A percentile compares a stretch with the other conserved stretches of the same genome.
Evolutionary conservation across 129 eudicot species (phyloP).

Genomic region (Centaurea solstitialis): DNA sequence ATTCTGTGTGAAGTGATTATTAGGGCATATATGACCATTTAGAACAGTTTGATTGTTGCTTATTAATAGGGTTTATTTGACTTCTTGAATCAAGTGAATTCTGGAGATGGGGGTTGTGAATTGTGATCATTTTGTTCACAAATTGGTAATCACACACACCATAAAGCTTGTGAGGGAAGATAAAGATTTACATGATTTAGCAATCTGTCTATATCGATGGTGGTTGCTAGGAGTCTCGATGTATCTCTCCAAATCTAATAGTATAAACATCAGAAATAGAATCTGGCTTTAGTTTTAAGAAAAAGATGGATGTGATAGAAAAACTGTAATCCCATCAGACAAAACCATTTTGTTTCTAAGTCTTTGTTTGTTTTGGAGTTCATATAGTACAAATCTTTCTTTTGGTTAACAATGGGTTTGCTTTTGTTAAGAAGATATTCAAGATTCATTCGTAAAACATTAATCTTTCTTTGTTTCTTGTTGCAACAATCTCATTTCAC

Average conservation of each 20-base stretch:
- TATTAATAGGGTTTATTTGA: neutral
- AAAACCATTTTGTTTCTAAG: neutral
- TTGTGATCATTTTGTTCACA: neutral
- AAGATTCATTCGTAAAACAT: neutral
- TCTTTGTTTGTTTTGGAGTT: neutral
- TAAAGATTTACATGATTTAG: neutral
- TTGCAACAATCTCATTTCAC: neutral
- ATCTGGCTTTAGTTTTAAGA: neutral
- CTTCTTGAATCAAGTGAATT: neutral
- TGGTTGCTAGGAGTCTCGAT: neutral
- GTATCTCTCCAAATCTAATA: neutral
- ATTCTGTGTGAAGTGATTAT: neutral
- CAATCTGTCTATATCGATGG: neutral
- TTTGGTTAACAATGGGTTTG: neutral
- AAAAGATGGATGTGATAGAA: neutral
- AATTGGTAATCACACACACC: neutral
- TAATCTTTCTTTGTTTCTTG: neutral
- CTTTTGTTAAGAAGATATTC: neutral
- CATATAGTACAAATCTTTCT: neutral
- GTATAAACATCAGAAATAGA: neutral
- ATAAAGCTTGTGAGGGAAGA: neutral
- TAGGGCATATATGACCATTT: neutral
- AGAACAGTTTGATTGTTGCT: neutral
- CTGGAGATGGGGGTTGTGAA: neutral
- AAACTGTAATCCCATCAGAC: neutral